Evolutionary conservation across 1,284 basidiomycete genomes (phyloP).

Genomic region (Bondarzewia mesenterica): DNA sequence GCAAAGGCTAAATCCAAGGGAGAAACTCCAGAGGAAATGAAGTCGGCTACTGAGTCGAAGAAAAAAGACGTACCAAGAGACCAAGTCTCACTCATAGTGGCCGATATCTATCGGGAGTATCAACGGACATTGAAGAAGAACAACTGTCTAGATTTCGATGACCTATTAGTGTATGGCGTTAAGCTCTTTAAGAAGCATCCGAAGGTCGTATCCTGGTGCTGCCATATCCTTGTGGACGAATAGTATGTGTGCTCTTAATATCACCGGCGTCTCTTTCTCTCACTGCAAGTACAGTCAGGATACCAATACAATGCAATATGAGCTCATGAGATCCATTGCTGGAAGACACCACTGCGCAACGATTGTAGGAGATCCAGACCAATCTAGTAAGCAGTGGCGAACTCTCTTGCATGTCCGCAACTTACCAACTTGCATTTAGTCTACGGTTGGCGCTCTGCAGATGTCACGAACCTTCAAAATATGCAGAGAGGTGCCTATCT

Average conservation of each 20-base stretch:
- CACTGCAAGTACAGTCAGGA: constrained; percentile 53
- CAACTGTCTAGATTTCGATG: constrained; percentile 87
- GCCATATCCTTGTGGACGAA: constrained; percentile 85
- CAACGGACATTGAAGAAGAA: constrained; percentile 51
- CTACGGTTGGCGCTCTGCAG: constrained; percentile 87
- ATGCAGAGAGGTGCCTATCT: constrained; percentile 73
- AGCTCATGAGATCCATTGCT: constrained; percentile 75
- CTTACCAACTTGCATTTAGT: constrained; percentile 31
- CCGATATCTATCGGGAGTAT: constrained; percentile 63
- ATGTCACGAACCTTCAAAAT: constrained; percentile 70
- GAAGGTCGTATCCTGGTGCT: constrained; percentile 53
- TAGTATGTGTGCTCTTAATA: constrained; percentile 46
- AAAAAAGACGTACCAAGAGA: constrained; percentile 9
- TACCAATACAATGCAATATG: constrained; percentile 82
- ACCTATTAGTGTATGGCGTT: constrained; percentile 75
- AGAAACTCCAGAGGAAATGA: constrained; percentile 41
- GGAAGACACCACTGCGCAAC: constrained; percentile 53
- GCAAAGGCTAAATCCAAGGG: constrained; percentile 80
- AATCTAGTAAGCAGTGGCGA: constrained; percentile 53
- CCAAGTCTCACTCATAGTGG: constrained; percentile 29
- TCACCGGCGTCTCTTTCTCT: background rate
- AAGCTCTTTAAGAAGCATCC: constrained; percentile 56
- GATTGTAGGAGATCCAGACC: constrained; percentile 90
- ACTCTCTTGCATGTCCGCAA: background rate
- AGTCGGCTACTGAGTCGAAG: constrained; percentile 12